A percentile compares a stretch with the other conserved stretches of the same genome.
phyloP scores from a whole-genome alignment of 306 rosid species.

The Cicer yamashitae region DNA sequence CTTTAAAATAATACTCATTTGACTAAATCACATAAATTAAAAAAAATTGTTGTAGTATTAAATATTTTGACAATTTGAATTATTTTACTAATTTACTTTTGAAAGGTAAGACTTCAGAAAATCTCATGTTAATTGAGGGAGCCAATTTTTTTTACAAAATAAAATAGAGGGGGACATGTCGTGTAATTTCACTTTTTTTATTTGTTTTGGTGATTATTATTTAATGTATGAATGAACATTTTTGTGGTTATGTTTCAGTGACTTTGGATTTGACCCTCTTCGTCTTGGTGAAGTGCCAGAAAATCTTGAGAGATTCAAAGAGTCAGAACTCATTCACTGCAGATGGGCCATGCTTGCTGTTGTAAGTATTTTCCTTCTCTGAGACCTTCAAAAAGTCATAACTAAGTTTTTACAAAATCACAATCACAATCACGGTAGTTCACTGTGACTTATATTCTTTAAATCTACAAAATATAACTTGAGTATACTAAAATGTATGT shows the following conservation, averaged over 20 bases:
- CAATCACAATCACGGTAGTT: no score
- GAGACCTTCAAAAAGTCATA: no score
- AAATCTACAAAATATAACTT: not conserved
- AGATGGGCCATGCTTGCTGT: constrained; percentile 99
- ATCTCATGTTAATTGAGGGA: not conserved
- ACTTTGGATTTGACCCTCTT: constrained; percentile 89
- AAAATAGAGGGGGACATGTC: no score
- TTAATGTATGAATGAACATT: not conserved
- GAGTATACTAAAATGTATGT: not conserved
- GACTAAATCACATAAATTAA: no score
- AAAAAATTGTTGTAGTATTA: no score
- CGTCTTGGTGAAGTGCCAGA: constrained; percentile 93
- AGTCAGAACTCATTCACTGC: constrained; percentile 98
- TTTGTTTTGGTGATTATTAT: not conserved
- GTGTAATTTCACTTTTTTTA: no score
- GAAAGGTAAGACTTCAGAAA: not conserved
- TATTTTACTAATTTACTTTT: no score
- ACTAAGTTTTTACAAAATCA: no score
- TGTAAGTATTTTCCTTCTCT: constrained; percentile 53
- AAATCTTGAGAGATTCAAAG: constrained; percentile 96
- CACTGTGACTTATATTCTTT: not conserved
- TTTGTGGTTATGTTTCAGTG: constrained; percentile 53
- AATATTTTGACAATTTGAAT: no score
- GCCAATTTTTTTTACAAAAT: not conserved
- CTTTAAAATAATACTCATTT: no score